A percentile compares a stretch with the other conserved stretches of the same genome.
Evolutionary conservation across 257 asterid species (phyloP).

Genomic region (Solanum habrochaites): DNA sequence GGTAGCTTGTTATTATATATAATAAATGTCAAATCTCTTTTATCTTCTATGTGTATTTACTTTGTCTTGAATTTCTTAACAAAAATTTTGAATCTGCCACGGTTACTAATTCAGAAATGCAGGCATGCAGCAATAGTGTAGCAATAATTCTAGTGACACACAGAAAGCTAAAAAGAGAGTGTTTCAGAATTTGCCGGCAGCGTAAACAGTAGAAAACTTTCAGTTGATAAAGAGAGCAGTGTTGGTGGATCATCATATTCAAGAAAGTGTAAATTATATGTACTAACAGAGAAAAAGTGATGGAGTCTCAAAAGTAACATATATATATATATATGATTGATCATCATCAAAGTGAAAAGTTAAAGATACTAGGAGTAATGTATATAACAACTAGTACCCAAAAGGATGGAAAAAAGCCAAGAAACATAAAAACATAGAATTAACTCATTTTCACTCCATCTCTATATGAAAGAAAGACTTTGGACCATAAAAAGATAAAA

Average conservation of each 20-base stretch:
- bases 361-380: neutral
- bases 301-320: neutral
- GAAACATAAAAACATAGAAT: slow-evolving; percentile 34
- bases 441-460: slow-evolving; percentile 77
- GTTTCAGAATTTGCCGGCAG: neutral
- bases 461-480: slow-evolving; percentile 26
- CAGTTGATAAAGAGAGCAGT: neutral
- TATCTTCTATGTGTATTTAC: neutral
- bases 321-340: neutral
- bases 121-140: neutral
- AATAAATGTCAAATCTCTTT: no score
- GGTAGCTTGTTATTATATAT: no score
- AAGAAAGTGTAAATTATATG: neutral
- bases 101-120: neutral
- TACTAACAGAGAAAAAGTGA: neutral
- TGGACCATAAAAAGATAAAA: slow-evolving; percentile 12
- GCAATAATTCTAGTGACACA: neutral
- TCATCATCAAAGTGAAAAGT: slow-evolving; percentile 7
- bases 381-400: neutral
- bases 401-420: neutral
- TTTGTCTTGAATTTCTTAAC: neutral
- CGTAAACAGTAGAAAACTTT: neutral
- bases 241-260: neutral
- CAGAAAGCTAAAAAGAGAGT: neutral
- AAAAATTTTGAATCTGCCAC: neutral